Base-by-base conservation (phyloP, 2,329 filamentous ascomycete species). In the Podosphaera fusca region DNA sequence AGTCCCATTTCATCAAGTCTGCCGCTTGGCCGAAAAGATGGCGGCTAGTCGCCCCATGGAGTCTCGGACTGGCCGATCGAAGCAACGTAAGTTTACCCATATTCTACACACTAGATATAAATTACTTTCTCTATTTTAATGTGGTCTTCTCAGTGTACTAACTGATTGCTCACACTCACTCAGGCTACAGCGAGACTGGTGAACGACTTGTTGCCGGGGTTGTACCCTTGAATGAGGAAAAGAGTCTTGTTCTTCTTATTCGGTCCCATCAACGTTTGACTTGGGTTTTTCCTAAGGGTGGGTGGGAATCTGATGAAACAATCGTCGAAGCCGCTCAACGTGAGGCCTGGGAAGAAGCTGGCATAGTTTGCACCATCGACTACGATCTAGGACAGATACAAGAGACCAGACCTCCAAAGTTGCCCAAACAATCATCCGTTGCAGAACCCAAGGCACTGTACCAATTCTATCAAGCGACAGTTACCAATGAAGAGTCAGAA, bases 341-440 rank as follows among this genome's bases (percentile, higher is more conserved):
- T 63, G 92, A 98, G 71, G 92, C 92, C 60, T 96, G 92, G 92
- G 92, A 96, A 73, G 92, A 96, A 73, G 92, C 89, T 47, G 92
- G 92, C 65, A 94, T 96, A 66, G 76, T 85, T 65, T 85, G 90
- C 70, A 83, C 79, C 59, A 82, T 95, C 69, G 82, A 84, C 64
- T 84, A 83, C 68, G 87, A 95, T 69, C 77, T 98, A 55, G 89
- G 89, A 61, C 78, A 84, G 61, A 94, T 98, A 64, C 74, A 82
- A 57, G 92, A 98, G 71, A 85, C 81, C 68, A 80, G 88, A 58
- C 78, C 87, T 5, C 87, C 86, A 42, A 90, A 90, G n/a, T 14
- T 14, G 5, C 38, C 38, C 38, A 69, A 90, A 69, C 78, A 81
- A 60, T 72, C 80, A 63, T 79, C 80, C 60, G 80, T 81, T 68